Base-by-base conservation (phyloP, 179 eudicot genomes). In the Amaranthus tricolor region DNA sequence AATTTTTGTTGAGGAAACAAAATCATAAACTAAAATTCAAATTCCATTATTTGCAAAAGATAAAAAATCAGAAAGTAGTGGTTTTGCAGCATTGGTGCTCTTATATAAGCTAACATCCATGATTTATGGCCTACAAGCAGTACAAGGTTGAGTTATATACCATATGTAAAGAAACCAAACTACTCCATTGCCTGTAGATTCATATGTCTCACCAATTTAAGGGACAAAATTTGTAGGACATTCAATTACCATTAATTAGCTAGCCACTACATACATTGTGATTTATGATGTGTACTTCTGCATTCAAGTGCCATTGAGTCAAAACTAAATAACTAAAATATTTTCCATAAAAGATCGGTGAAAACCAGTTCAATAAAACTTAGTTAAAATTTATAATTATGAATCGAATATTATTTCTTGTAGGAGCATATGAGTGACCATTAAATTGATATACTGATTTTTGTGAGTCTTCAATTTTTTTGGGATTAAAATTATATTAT, bases 91-190 rank as follows among this genome's bases (percentile, higher is more conserved):
- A 20, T 9, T 67, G 43, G 5, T 56, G 5, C 13, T 13, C 59
- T n/a, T 14, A 9, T 17, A 12, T 17, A 55, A 53, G 51, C 24
- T 60, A 50, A 21, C 74, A 56, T 31, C 40, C 40, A 31, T 31
- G 40, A 31, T 72, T 62, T 9, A n/a, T 68, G 65, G 66, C 31
- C 65, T n/a, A 45, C 43, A 51, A 24, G 20, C 5, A 4, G 20
- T 69, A 54, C 59, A 68, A 52, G 60, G 0, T 49, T 8, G 8
- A 48, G 9, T 48, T 60, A 31, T 31, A 31, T 31, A 17, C 74
- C 74, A 15, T 24, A 51, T 76, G 21, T 60, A 74, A 21, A 49
- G 68, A 76, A 69, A 17, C 79, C 52, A 60, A 53, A 68, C 68
- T 51, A 45, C 53, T 69, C 68, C 69, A 21, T 73, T 52, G 20